A percentile compares a stretch with the other conserved stretches of the same genome.
Conservation (phyloP, 106 monocot species). For the Phalaenopsis aphrodite region DNA sequence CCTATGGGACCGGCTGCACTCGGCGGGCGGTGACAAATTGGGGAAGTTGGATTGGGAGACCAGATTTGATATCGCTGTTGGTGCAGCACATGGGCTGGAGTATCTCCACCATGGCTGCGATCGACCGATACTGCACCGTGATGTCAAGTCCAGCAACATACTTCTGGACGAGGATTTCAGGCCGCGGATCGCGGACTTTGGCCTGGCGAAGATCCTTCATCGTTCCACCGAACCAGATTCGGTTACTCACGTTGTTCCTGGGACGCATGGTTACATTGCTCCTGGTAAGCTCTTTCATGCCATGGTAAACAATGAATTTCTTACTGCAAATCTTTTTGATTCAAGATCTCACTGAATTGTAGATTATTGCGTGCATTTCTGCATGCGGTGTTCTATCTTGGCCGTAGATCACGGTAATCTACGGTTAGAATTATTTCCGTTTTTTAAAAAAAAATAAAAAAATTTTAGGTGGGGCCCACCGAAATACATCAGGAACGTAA, state of each 20-base stretch:
- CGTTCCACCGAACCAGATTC: background rate
- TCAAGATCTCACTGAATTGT: too few species aligned
- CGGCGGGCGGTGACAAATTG: slow-evolving; percentile 13
- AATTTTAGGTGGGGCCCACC: too few species aligned
- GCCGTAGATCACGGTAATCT: too few species aligned
- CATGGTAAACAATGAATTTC: too few species aligned
- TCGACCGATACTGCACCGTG: slow-evolving; percentile 64
- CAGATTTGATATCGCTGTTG: slow-evolving; percentile 59
- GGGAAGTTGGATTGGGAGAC: slow-evolving; percentile 43
- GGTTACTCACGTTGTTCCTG: slow-evolving; percentile 35
- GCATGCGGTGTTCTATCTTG: too few species aligned
- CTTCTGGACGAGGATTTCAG: slow-evolving; percentile 67
- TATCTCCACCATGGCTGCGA: slow-evolving; percentile 80
- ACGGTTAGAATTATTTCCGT: too few species aligned
- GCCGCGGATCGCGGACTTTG: slow-evolving; percentile 90
- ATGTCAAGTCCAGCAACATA: slow-evolving; percentile 93
- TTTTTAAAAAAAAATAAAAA: too few species aligned
- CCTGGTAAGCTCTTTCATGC: slow-evolving; percentile 32
- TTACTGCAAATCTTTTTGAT: too few species aligned
- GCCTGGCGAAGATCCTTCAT: slow-evolving; percentile 46
- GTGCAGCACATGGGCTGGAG: slow-evolving; percentile 65
- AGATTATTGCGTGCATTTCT: too few species aligned
- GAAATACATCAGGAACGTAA: too few species aligned
- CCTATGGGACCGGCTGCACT: slow-evolving; percentile 72
- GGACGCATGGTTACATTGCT: slow-evolving; percentile 81